phyloP scores from a whole-genome alignment of 2,329 filamentous ascomycete genomes.

The Calonectria hongkongensis region DNA sequence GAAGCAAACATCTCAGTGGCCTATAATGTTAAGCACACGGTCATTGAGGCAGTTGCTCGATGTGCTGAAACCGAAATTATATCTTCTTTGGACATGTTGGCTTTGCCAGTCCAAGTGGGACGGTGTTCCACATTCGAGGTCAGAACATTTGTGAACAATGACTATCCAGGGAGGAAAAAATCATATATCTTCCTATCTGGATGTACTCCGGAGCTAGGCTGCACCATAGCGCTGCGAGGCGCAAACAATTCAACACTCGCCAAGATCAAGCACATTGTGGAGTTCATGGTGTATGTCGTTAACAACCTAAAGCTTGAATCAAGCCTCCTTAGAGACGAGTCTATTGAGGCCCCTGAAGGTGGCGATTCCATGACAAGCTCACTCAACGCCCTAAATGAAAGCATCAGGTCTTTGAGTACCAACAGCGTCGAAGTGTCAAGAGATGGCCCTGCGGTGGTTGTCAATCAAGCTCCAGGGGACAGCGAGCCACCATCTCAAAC shows the following conservation, averaged over 20 bases:
- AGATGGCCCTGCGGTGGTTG: conserved; percentile 56
- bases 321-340: conserved; percentile 94
- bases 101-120: conserved; percentile 82
- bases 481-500: conserved; percentile 61
- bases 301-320: conserved; percentile 98
- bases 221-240: conserved; percentile 93
- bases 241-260: conserved; percentile 82
- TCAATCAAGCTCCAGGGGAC: conserved; percentile 61
- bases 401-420: conserved; percentile 59
- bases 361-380: conserved; percentile 65
- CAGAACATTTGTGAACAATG: conserved; percentile 92
- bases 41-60: conserved; percentile 94
- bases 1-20: conserved; percentile 94
- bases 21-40: conserved; percentile 97
- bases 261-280: conserved; percentile 93
- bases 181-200: conserved; percentile 97
- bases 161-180: conserved; percentile 85
- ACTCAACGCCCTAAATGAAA: conserved; percentile 64
- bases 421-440: conserved; percentile 55
- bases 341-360: conserved; percentile 84
- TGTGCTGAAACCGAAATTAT: conserved; percentile 95
- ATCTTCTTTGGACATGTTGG: conserved; percentile 94
- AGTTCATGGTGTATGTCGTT: conserved; percentile 99
- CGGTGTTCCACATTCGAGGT: conserved; percentile 93
- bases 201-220: conserved; percentile 91